phyloP scores from a whole-genome alignment of 805 yeast genomes.

The Lachancea cidri region DNA sequence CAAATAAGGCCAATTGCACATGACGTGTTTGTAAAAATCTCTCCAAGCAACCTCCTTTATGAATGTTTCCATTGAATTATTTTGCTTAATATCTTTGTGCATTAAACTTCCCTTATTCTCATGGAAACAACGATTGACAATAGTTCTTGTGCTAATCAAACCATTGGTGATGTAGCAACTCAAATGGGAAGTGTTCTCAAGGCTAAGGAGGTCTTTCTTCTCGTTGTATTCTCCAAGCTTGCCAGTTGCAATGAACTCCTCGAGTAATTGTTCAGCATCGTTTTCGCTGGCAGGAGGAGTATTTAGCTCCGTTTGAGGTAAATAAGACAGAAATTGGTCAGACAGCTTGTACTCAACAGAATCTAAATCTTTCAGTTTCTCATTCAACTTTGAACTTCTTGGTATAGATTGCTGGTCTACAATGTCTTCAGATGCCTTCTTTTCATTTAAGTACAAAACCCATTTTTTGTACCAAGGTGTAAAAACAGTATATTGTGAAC shows the following conservation, averaged over 20 bases:
- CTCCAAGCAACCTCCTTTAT: constrained; percentile 55
- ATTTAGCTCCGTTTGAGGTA: constrained; percentile 10
- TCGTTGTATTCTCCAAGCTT: constrained; percentile 13
- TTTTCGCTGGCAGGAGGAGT: constrained; percentile 17
- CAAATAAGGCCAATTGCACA: constrained; percentile 46
- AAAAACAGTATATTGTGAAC: constrained; percentile 42
- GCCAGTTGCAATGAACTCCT: constrained; percentile 12
- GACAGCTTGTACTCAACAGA: constrained; percentile 17
- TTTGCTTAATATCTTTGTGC: constrained; percentile 24
- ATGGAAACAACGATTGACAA: constrained; percentile 33
- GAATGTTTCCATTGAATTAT: constrained; percentile 39
- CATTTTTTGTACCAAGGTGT: constrained; percentile 47
- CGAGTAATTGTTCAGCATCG: constrained; percentile 17
- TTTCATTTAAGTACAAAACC: constrained; percentile 29
- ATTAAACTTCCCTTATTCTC: constrained; percentile 21
- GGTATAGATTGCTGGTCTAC: constrained; percentile 2
- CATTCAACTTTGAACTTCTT: constrained; percentile 7
- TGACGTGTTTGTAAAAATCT: constrained; percentile 49
- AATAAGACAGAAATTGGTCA: constrained; percentile 14
- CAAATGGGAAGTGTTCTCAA: constrained; percentile 35
- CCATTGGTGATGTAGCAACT: constrained; percentile 46
- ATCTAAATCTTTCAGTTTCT: constrained; percentile 2
- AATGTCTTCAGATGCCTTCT: constrained; percentile 8
- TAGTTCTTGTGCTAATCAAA: constrained; percentile 38
- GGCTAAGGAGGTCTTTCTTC: constrained; percentile 18